These are phyloP conservation scores for Dictyostelium brefeldianum DNA, from an alignment of 78 protist genomes.

Conservation along the genomic window DNA sequence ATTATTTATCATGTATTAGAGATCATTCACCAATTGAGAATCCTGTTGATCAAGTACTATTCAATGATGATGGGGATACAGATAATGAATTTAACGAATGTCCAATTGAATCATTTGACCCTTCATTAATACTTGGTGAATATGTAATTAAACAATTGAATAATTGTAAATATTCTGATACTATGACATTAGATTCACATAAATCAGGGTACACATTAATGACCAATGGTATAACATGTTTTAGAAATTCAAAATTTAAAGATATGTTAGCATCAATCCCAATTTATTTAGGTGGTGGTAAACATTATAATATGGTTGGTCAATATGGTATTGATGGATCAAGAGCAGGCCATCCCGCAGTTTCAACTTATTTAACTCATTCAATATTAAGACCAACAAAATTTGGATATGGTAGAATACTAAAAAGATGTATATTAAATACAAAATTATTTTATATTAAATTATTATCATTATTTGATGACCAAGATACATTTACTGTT, in stretches of 20 bases:
- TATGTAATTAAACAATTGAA: conserved; percentile 4
- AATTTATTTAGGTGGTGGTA: background rate
- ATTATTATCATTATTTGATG: background rate
- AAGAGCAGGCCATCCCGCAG: background rate
- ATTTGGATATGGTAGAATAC: background rate
- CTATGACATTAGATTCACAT: background rate
- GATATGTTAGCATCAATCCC: background rate
- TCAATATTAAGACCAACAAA: background rate
- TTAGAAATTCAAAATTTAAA: background rate
- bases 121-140: background rate
- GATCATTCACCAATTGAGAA: background rate
- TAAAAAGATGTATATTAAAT: background rate
- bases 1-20: background rate
- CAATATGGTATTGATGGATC: conserved; percentile 9
- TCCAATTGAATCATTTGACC: background rate
- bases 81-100: too few species aligned
- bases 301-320: background rate
- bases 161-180: background rate
- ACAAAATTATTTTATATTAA: background rate
- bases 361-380: background rate
- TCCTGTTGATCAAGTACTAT: background rate
- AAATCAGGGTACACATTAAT: background rate
- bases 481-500: background rate
- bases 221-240: conserved; percentile 3
- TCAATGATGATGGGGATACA: background rate